Evolutionary conservation across 1,284 basidiomycete species (phyloP), one percentile per base, ranked within the genome.

Genomic region (Hymenochaete sp.): DNA sequence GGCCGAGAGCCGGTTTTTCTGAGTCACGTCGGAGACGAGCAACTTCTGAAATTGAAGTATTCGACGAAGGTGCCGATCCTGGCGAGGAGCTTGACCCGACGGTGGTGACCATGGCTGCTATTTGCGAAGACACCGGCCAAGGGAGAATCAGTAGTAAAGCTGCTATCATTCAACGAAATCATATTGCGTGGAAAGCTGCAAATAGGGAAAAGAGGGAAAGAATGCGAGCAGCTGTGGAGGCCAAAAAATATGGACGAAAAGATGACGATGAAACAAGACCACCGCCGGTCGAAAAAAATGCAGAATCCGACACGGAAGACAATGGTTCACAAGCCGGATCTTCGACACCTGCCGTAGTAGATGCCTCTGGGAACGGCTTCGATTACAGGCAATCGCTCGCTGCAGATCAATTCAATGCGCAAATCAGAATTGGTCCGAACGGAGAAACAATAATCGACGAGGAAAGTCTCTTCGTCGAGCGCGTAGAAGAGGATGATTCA

Each of bases 401-500:
- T 3, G 75, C 78, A 2, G 83, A 77, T 55, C 74, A 77, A n/a
- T 85, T 73, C 56, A 87, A 79, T 52, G 83, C 84, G 9, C 85
- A 88, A 62, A 75, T 91, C 51, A 76, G 85, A 24, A 80, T 89
- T 49, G 84, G 83, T 7, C 79, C 85, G 2, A 84, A 82, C 55
- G 87, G 87, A 38, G 79, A 87, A 59, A 81, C 82, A 3, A 75
- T 90, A 41, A 72, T 91, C 42, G 85, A 91, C 55, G 84, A 89
- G 59, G 76, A 84, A 26, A 87, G 83, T 11, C 63, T 89, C 11
- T 77, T 80, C 47, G 80, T 90, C 27, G 83, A 88, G 55, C 75
- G 82, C 3, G 44, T 41, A 11, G 67, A 71, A 41, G 66, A 67
- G 26, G 49, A 52, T 37, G 72, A 77, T 42, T 78, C 79, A 36